Percentiles rank a stretch among this genome's conserved stretches.
phyloP scores from a whole-genome alignment of 2,329 filamentous ascomycete species.

The Remersonia thermophila region DNA sequence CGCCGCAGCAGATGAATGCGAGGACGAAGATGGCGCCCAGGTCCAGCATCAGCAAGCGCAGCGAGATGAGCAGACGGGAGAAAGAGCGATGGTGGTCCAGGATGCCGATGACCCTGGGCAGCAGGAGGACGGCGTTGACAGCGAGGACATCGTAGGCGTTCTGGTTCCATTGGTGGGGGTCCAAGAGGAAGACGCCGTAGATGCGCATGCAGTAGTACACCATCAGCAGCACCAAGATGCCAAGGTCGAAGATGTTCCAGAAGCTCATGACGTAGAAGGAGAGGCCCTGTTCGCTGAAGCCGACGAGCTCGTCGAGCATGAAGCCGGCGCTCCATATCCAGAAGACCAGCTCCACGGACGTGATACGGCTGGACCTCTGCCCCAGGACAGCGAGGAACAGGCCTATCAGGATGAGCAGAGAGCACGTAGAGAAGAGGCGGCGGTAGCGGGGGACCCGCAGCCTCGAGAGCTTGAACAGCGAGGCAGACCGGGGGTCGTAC shows the following conservation, averaged over 20 bases:
- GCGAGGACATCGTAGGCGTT: constrained; percentile 92
- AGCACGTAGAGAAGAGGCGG: constrained; percentile 79
- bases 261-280: constrained; percentile 95
- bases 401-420: constrained; percentile 70
- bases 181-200: constrained; percentile 74
- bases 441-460: constrained; percentile 84
- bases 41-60: constrained; percentile 87
- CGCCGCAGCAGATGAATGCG: constrained; percentile 78
- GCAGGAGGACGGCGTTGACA: constrained; percentile 76
- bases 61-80: constrained; percentile 85
- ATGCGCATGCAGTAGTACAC: constrained; percentile 83
- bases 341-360: constrained; percentile 73
- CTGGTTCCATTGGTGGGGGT: constrained; percentile 61
- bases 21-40: constrained; percentile 73
- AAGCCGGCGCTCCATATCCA: constrained; percentile 98
- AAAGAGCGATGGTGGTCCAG: constrained; percentile 95
- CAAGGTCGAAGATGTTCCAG: constrained; percentile 92
- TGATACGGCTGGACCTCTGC: constrained; percentile 67
- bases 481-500: constrained; percentile 84
- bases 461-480: constrained; percentile 80
- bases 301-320: constrained; percentile 91
- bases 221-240: constrained; percentile 74
- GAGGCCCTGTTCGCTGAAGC: constrained; percentile 94
- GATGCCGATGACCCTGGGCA: constrained; percentile 84
- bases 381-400: constrained; percentile 75